Base-by-base conservation (phyloP, 768 basidiomycete species). In the Tylopilus plumbeoviolaceoides region DNA sequence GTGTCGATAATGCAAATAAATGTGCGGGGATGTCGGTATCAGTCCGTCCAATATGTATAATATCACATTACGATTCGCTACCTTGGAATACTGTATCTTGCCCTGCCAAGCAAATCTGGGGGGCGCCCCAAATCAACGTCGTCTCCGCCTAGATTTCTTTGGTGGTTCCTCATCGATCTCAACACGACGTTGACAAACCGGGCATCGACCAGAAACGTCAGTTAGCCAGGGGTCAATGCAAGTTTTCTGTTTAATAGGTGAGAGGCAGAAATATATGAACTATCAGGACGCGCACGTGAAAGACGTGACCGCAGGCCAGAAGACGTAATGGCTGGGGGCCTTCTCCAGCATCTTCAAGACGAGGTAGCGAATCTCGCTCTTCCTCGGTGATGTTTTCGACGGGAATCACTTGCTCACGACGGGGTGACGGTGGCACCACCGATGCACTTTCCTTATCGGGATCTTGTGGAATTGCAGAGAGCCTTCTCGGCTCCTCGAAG, bases 211-310 rank as follows among this genome's bases (percentile, higher is more conserved):
- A 27, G 89, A 91, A 14, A 91, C 85, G 55, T 88, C 85, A 4
- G 75, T 83, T 47, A 95, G 69, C 93, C 93, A 95, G 20, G 91
- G 89, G 64, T 95, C 92, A 40, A 95, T 70, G 66, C 92, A 95
- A 21, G 85, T 83, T 89, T 89, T 83, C 89, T 89, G 59, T 20
- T 51, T 31, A 12, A 51, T 18, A 20, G 28, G 30, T 53, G 31
- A 55, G 54, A 51, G 51, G 39, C 21, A n/a, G 33, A 42, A 25
- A 17, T 20, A 11, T 21, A 46, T 10, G 20, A 28, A 46, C 51
- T 10, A 49, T 51, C 12, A 28, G 30, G 20, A 25, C 4, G 74
- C 89, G 69, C 56, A 93, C 91, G 72, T 95, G 93, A 71, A 92
- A 95, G 44, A 89, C 89, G 75, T 95, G 93, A 3, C 87, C 87